Base-by-base conservation (phyloP, 2,329 filamentous ascomycete species). In the Diaporthe citrichinensis region DNA sequence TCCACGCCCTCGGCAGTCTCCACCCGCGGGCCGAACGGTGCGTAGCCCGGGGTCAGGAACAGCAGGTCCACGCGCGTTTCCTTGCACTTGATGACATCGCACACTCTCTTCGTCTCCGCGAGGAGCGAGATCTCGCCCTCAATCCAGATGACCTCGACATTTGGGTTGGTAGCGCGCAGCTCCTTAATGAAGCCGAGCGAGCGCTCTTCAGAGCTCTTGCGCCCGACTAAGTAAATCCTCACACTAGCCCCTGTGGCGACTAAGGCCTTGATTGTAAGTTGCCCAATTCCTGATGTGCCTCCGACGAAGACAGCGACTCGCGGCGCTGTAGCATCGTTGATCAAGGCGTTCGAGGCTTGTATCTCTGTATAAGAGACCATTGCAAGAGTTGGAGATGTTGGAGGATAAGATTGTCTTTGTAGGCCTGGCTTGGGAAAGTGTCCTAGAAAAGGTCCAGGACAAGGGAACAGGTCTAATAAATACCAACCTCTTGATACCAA, bases 221-320 rank as follows among this genome's bases (percentile, higher is more conserved):
- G 86, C 1, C 86, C 87, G 71, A 88, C 76, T 0, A 88, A 69
- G 77, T 88, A 88, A 77, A 85, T 83, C 73, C 81, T 82, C n/a
- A 83, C 41, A 75, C 80, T 82, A 0, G 80, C 76, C 3, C 84
- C 84, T 0, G 82, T 83, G 1, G 77, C 78, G 69, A 84, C 82
- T 1, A 88, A 75, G 23, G 82, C 84, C 41, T 72, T 76, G 14
- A 87, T 51, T 0, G 86, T 88, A 59, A 81, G 59, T 61, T 85
- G 83, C 12, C 87, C 87, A 74, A 88, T 85, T 65, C 87, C 87
- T 3, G 86, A 85, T 1, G 87, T 88, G 15, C 84, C 87, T 49
- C 87, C 86, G 7, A 84, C 83, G 76, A 88, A 88, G 76, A 88
- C 82, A 73, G 85, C 81, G 53, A 86, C 80, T 20, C 78, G 83